phyloP scores from a whole-genome alignment of 306 rosid species.

The Erythrophleum fordii region DNA sequence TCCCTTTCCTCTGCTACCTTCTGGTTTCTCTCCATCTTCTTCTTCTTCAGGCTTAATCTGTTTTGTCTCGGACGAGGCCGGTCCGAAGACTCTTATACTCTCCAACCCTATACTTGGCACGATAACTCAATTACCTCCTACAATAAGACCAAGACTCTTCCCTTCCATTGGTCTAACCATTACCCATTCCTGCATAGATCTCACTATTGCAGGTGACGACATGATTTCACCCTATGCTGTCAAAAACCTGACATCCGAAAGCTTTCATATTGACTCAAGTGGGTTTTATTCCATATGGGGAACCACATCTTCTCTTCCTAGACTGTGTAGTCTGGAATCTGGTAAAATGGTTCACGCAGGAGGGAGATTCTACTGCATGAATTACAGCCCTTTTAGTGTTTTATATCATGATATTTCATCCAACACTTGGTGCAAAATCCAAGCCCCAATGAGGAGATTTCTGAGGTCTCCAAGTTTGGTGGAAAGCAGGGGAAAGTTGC shows the following conservation, averaged over 20 bases:
- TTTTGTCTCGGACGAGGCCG: conserved; percentile 77
- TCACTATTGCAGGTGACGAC: conserved; percentile 87
- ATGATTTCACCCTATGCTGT: conserved; percentile 94
- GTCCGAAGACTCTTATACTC: conserved; percentile 75
- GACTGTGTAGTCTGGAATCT: conserved; percentile 85
- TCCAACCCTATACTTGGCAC: conserved; percentile 88
- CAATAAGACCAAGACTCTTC: conserved; percentile 75
- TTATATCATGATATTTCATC: conserved; percentile 59
- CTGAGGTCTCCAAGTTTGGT: conserved; percentile 74
- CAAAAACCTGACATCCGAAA: conserved; percentile 80
- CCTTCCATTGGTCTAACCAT: conserved; percentile 82
- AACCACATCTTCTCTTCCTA: conserved; percentile 67
- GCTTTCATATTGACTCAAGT: conserved; percentile 79
- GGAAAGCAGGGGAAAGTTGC: conserved; percentile 68
- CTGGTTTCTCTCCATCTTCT: conserved; percentile 79
- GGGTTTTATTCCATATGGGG: conserved; percentile 93
- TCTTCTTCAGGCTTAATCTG: conserved; percentile 83
- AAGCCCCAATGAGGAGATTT: conserved; percentile 91
- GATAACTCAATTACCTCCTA: conserved; percentile 70
- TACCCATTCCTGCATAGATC: conserved; percentile 67
- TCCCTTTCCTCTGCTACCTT: conserved; percentile 62
- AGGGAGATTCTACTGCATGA: conserved; percentile 86
- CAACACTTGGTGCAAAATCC: conserved; percentile 81
- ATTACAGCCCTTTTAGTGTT: conserved; percentile 83
- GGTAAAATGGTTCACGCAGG: conserved; percentile 72